phyloP scores from a whole-genome alignment of 1,284 basidiomycete genomes.

The Tilletia caries region DNA sequence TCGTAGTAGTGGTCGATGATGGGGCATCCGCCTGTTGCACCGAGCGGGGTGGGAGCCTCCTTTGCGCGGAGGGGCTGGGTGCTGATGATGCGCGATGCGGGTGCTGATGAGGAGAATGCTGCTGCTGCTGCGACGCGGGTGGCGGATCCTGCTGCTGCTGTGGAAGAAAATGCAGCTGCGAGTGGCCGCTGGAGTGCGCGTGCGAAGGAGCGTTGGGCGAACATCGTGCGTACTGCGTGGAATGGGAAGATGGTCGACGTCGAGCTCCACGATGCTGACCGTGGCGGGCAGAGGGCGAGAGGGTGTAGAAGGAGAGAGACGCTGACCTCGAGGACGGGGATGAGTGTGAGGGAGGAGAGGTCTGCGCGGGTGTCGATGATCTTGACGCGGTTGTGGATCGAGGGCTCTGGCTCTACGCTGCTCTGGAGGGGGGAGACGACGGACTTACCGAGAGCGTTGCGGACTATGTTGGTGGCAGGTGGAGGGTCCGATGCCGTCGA shows the following conservation, averaged over 20 bases:
- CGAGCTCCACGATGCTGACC: not conserved
- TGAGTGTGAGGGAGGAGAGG: constrained; percentile 28
- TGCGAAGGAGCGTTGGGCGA: constrained; percentile 7
- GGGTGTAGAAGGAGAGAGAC: not conserved
- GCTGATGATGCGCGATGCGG: constrained; percentile 63
- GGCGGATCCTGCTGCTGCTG: too few species aligned
- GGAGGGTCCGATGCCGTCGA: constrained; percentile 30
- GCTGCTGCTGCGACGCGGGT: constrained; percentile 11
- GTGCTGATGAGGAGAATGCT: constrained; percentile 33
- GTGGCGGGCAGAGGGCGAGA: not conserved
- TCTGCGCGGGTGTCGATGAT: constrained; percentile 35
- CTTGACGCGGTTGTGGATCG: constrained; percentile 31
- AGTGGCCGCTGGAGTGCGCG: constrained; percentile 1
- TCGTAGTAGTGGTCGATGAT: constrained; percentile 80
- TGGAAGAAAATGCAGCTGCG: too few species aligned
- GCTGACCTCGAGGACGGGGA: constrained; percentile 27
- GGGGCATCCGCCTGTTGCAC: constrained; percentile 68
- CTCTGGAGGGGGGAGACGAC: constrained; percentile 19
- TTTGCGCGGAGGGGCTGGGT: constrained; percentile 76
- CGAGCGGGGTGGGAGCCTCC: constrained; percentile 63
- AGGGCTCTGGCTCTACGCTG: constrained; percentile 32
- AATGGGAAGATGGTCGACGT: not conserved
- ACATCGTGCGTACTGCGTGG: not conserved
- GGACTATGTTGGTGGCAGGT: constrained; percentile 28
- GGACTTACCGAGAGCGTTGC: constrained; percentile 17